Percentiles rank a stretch among this genome's conserved stretches.
Conservation (phyloP, 2,329 filamentous ascomycete genomes). For the Fusarium euwallaceae region DNA sequence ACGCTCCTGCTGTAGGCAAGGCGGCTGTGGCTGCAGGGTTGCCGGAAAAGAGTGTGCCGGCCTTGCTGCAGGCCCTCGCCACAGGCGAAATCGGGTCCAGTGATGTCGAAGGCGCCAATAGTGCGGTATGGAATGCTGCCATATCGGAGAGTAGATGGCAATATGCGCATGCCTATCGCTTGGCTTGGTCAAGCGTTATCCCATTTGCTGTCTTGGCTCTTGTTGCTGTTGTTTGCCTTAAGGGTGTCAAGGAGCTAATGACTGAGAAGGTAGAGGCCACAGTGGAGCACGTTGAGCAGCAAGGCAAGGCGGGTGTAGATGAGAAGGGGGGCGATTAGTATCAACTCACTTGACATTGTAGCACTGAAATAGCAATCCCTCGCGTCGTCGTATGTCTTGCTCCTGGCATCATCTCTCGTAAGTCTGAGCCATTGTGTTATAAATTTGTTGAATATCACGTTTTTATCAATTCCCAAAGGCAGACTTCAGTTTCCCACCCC, state of each 20-base stretch:
- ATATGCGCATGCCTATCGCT: constrained; percentile 14
- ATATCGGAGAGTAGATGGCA: constrained; percentile 17
- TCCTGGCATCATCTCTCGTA: neutral
- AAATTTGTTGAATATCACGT: neutral
- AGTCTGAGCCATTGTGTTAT: neutral
- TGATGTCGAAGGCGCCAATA: constrained; percentile 5
- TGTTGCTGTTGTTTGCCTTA: constrained; percentile 10
- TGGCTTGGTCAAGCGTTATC: constrained; percentile 15
- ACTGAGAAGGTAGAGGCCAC: constrained; percentile 16
- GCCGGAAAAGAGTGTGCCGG: constrained; percentile 15
- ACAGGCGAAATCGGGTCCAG: constrained; percentile 7
- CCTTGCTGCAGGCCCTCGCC: constrained; percentile 11
- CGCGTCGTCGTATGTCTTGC: neutral
- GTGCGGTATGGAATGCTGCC: constrained; percentile 8
- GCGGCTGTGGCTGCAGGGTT: constrained; percentile 4
- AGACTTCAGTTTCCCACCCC: neutral
- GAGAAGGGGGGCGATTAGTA: neutral
- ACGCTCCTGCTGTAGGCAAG: constrained; percentile 8
- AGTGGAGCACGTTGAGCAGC: constrained; percentile 7
- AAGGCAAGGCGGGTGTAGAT: neutral
- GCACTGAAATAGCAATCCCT: neutral
- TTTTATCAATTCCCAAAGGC: neutral
- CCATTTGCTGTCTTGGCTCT: constrained; percentile 13
- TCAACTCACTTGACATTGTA: neutral
- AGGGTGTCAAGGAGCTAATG: constrained; percentile 13